Evolutionary conservation across 176 grass and related monocot genomes (phyloP).

Genomic region (Carex scoparia): DNA sequence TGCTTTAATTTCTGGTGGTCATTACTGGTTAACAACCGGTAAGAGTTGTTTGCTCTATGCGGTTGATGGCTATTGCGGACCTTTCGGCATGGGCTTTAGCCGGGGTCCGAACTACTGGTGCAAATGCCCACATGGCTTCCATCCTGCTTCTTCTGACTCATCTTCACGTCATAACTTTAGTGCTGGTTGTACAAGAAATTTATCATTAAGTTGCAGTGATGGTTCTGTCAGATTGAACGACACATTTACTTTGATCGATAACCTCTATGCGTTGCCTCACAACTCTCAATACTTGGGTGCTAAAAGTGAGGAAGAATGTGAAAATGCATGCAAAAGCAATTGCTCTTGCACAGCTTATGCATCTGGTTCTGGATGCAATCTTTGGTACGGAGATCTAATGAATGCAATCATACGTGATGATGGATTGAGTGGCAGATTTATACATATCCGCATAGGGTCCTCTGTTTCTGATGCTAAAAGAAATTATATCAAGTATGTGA

Average conservation of each 20-base stretch:
- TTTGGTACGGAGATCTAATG: constrained; percentile 34
- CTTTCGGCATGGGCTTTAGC: constrained; percentile 25
- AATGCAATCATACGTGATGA: constrained; percentile 17
- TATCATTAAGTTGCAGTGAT: constrained; percentile 33
- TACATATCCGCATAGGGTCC: constrained; percentile 23
- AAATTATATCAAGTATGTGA: background rate
- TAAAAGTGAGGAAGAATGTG: constrained; percentile 19
- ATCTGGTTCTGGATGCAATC: constrained; percentile 17
- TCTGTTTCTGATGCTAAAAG: background rate
- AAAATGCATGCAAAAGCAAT: constrained; percentile 33
- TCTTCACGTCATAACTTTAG: too few species aligned
- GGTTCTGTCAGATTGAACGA: constrained; percentile 2
- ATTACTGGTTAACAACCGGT: constrained; percentile 22
- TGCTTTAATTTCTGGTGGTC: too few species aligned
- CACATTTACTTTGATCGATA: constrained; percentile 21
- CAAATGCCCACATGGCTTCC: constrained; percentile 30
- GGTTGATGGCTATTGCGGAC: constrained; percentile 37
- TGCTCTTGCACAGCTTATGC: constrained; percentile 47
- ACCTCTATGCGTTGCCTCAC: constrained; percentile 17
- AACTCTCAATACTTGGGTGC: constrained; percentile 14
- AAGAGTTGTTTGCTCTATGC: constrained; percentile 10
- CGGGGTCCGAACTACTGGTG: constrained; percentile 10
- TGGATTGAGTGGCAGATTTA: constrained; percentile 1
- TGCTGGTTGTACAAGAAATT: constrained; percentile 36
- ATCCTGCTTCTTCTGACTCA: background rate